Evolutionary conservation across 805 yeast genomes (phyloP), one percentile per base, ranked within the genome.

Genomic region (Candida wancherniae): DNA sequence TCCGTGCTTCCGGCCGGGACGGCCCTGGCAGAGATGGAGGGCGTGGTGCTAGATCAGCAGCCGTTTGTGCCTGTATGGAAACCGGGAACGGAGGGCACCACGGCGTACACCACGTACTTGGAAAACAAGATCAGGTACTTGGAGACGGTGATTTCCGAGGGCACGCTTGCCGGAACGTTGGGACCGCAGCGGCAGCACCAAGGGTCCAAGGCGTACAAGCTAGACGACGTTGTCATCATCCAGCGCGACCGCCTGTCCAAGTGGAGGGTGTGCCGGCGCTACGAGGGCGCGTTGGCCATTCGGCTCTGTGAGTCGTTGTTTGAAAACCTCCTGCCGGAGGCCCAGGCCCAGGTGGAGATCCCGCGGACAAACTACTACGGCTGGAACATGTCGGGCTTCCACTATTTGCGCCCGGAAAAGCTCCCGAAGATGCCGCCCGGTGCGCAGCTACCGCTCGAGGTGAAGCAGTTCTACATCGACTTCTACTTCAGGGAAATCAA

Each of bases 301-400:
- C 28, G 63, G 30, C 44, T 72, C 24, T 71, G 73, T 15, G 34
- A 44, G 13, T 38, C 55, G 9, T 39, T 63, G 35, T 52, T 52
- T 36, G 42, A 55, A 8, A 40, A 58, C 21, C 53, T 74, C 7
- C 41, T 57, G 6, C 53, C 53, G 5, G 58, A 61, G 11, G 53
- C 56, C 34, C 52, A 55, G 27, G 41, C 50, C 14, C 47, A 55
- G 10, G 58, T 74, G 9, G 44, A 53, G 9, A 38, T 70, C n/a
- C 82, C 82, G 4, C 51, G 82, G 26, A 57, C 66, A n/a, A 80
- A 77, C 46, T 70, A 65, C 29, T 77, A 73, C 44, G 82, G 80
- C 10, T 77, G 83, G 82, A 77, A 77, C 47, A 57, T 76, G 72
- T 59, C 70, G n/a, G 83, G 83, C 1, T 65, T 65, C 17, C 70